Conservation (phyloP, 306 rosid genomes). For the Arachis hypogaea region DNA sequence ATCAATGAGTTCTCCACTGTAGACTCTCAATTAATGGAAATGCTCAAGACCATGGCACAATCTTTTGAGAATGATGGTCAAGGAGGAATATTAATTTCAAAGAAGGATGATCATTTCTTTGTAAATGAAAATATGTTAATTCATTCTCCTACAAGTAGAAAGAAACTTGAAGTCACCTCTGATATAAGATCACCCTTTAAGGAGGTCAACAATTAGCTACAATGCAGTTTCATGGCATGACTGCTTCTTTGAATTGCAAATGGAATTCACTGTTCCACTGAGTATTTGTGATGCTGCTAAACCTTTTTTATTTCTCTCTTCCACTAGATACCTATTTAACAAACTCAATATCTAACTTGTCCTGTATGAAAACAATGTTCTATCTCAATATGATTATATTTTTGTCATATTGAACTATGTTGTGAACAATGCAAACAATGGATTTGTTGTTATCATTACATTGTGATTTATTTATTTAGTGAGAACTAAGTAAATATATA, state of each 20-base stretch:
- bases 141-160: constrained; percentile 45
- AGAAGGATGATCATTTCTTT: constrained; percentile 41
- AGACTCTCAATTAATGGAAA: constrained; percentile 62
- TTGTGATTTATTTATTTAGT: background rate
- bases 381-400: background rate
- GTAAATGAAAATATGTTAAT: constrained; percentile 54
- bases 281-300: background rate
- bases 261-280: constrained; percentile 3
- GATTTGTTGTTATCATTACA: no score
- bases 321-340: background rate
- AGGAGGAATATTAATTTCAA: constrained; percentile 34
- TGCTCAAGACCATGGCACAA: constrained; percentile 55
- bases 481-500: no score
- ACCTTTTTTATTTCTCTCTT: background rate
- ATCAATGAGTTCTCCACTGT: constrained; percentile 53
- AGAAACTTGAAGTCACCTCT: constrained; percentile 52
- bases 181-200: constrained; percentile 68
- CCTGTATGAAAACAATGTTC: background rate
- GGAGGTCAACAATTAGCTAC: constrained; percentile 60
- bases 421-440: no score
- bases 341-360: background rate
- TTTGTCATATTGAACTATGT: background rate
- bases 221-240: constrained; percentile 35
- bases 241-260: constrained; percentile 29
- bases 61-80: constrained; percentile 47